Base-by-base conservation (phyloP, 768 basidiomycete species). In the Boletales sp. region DNA sequence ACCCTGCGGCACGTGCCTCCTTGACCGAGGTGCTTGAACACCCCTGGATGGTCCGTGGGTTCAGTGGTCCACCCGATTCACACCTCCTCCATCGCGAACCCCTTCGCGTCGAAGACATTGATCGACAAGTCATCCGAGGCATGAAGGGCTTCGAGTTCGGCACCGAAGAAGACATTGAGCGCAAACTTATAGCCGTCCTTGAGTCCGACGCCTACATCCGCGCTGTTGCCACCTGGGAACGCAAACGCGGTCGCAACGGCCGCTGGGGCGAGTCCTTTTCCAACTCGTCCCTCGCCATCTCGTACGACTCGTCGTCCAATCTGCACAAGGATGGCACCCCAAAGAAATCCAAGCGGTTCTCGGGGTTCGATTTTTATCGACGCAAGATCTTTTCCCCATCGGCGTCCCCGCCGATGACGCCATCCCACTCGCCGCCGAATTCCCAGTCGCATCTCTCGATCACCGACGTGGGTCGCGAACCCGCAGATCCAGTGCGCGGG, bases 121-220 rank as follows among this genome's bases (percentile, higher is more conserved):
- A 98, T 66, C 80, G 78, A 30, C 80, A 84, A 34, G 90, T 98
- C 51, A 80, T 99, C 36, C 79, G 79, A 32, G 86, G 86, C 44
- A 98, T 97, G 96, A 84, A 85, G 38, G 95, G 95, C 5, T 97
- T 99, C 71, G 95, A 97, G 62, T 97, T 99, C 57, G 96, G 96
- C 14, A 74, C 86, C 0, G 86, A 88, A 44, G 87, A 88, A 5
- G 89, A 95, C 12, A 90, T 98, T 48, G 86, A 91, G 67, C 74
- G 75, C 37, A 84, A 76, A 62, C 78, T 97, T 3, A 62, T 79
- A 10, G 75, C 80, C 1, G 78, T 96, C 18, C 80, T 98, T 19
- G 81, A 83, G 55, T 84, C 86, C 0, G 93, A 96, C 28, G 63
- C 72, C 1, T 99, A 97, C 68, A 68, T 75, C 9, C 79, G 84